Evolutionary conservation across 768 basidiomycete genomes (phyloP), one percentile per base, ranked within the genome.

Genomic region (Mycena leptocephala): DNA sequence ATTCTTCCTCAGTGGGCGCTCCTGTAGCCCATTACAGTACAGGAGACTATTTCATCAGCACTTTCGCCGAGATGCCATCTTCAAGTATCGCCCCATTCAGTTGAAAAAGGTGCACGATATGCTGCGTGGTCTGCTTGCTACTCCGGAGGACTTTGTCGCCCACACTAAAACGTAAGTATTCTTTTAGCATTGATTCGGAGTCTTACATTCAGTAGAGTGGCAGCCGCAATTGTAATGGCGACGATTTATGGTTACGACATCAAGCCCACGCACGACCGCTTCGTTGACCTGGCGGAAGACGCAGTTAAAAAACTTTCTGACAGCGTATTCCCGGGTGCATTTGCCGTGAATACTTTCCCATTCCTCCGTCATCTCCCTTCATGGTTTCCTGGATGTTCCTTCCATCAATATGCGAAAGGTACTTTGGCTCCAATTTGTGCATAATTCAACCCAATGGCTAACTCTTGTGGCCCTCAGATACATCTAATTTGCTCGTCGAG

Each of bases 291-390:
- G 26, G 80, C 81, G 1, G 82, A 83, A 24, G 65, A 72, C 22
- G 76, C 77, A 10, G 51, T 78, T 30, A 43, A 22, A 9, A 73
- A 72, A 10, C 53, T 73, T 1, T 61, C 72, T 2, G 69, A 75
- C 6, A 69, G 77, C 20, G 55, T 82, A 3, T 70, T 75, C 1
- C 82, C 82, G 3, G 81, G 83, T 22, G 78, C 78, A 8, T 70
- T 74, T 20, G 28, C 80, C 4, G 81, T 84, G 26, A 83, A 86
- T 33, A 41, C 79, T 5, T 76, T 86, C 22, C 83, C 84, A 13
- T 61, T 81, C 51, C 82, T 88, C n/a, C 80, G 82, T 30, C 70
- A 84, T 64, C n/a, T 87, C 22, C 87, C 87, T 26, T 68, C 76
- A 0, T 88, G 87, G 87, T 37, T 56, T 24, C 55, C 55, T 4